These are phyloP conservation scores for Lepidium campestre DNA, from an alignment of 441 rosid species.

Conservation along the genomic window DNA sequence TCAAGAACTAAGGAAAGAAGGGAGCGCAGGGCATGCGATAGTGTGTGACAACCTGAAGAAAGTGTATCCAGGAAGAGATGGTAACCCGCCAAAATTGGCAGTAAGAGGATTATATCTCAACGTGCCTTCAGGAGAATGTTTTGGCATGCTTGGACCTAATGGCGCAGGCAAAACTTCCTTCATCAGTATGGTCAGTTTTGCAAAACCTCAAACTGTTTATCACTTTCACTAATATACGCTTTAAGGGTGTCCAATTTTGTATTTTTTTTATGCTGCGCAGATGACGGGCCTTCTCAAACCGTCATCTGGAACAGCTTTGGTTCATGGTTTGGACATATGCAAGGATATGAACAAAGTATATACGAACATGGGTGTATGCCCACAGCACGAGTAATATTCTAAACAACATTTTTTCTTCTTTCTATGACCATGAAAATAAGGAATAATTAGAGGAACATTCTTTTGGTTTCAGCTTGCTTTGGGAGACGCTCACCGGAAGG, in stretches of 20 bases:
- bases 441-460: background rate
- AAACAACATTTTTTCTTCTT: background rate
- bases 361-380: slow-evolving; percentile 94
- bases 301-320: slow-evolving; percentile 73
- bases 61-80: slow-evolving; percentile 80
- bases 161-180: slow-evolving; percentile 97
- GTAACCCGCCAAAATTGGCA: slow-evolving; percentile 79
- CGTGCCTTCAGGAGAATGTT: slow-evolving; percentile 83
- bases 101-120: slow-evolving; percentile 80
- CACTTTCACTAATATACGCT: background rate
- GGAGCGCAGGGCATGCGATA: slow-evolving; percentile 49
- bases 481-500: slow-evolving; percentile 93
- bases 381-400: slow-evolving; percentile 77
- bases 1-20: slow-evolving; percentile 55
- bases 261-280: slow-evolving; percentile 27
- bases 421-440: background rate
- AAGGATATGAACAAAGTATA: slow-evolving; percentile 75
- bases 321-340: slow-evolving; percentile 65
- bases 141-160: slow-evolving; percentile 96
- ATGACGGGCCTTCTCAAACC: slow-evolving; percentile 95
- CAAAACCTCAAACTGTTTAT: background rate
- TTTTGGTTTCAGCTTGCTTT: slow-evolving; percentile 57
- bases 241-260: background rate
- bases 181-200: slow-evolving; percentile 68
- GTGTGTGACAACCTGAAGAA: slow-evolving; percentile 68